These are phyloP conservation scores for Aegle marmelos DNA, from an alignment of 345 rosid genomes.

Conservation along the genomic window DNA sequence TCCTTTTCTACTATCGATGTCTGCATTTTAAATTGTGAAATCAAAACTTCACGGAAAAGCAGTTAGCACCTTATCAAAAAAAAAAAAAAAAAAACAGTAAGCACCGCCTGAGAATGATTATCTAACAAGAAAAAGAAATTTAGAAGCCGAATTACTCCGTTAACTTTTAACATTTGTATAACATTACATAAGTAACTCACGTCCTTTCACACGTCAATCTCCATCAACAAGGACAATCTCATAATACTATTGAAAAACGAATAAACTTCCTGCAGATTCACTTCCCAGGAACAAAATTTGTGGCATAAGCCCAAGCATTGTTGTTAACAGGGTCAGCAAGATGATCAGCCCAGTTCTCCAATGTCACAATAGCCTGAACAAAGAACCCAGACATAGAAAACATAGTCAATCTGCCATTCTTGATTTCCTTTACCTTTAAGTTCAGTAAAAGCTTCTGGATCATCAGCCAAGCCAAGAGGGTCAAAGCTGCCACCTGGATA, in stretches of 20 bases:
- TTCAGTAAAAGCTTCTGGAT: slow-evolving; percentile 18
- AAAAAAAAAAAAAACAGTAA: too few species aligned
- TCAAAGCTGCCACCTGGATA: not conserved
- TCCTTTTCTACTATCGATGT: too few species aligned
- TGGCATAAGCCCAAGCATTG: slow-evolving; percentile 17
- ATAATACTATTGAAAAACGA: not conserved
- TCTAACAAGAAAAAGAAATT: not conserved
- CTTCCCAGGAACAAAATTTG: slow-evolving; percentile 20
- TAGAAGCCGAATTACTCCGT: not conserved
- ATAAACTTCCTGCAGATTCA: not conserved
- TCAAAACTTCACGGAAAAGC: too few species aligned
- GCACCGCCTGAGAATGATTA: too few species aligned
- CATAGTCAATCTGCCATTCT: slow-evolving; percentile 15
- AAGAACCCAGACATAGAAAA: slow-evolving; percentile 19
- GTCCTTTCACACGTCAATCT: not conserved
- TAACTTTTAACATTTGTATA: not conserved
- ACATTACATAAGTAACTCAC: not conserved
- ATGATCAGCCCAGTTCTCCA: slow-evolving; percentile 17
- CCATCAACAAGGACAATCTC: not conserved
- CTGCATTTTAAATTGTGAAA: too few species aligned
- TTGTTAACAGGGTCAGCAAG: slow-evolving; percentile 19
- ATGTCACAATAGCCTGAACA: slow-evolving; percentile 17
- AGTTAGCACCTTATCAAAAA: too few species aligned
- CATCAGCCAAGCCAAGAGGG: slow-evolving; percentile 11
- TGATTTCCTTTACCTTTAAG: slow-evolving; percentile 18